Conservation (phyloP, 768 basidiomycete genomes). For the Leccinum barrowsii region DNA sequence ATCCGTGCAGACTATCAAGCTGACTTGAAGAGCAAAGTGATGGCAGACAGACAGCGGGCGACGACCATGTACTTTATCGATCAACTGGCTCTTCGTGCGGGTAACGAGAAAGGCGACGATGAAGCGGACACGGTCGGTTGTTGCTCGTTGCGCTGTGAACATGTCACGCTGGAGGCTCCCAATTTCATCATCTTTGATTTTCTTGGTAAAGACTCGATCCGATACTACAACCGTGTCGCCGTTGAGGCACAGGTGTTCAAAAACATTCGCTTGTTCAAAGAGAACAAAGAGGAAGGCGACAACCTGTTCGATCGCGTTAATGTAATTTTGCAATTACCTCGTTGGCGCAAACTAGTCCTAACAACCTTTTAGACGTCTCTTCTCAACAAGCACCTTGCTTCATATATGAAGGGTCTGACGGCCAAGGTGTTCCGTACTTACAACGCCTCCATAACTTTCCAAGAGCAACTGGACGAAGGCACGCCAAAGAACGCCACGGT, state of each 20-base stretch:
- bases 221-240: constrained; percentile 89
- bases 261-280: constrained; percentile 96
- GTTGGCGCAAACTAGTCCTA: constrained; percentile 16
- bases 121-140: constrained; percentile 99
- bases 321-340: constrained; percentile 38
- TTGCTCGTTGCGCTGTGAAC: constrained; percentile 95
- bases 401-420: constrained; percentile 96
- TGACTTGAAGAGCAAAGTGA: constrained; percentile 86
- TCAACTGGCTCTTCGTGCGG: constrained; percentile 92
- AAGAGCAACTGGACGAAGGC: constrained; percentile 78
- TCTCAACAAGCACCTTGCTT: constrained; percentile 88
- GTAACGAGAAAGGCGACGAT: constrained; percentile 99
- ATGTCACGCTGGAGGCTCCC: constrained; percentile 88
- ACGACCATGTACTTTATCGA: constrained; percentile 99
- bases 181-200: constrained; percentile 93
- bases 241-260: constrained; percentile 95
- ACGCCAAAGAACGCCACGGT: constrained; percentile 66
- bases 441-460: constrained; percentile 96
- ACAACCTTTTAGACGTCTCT: constrained; percentile 56
- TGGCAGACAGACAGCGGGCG: constrained; percentile 95
- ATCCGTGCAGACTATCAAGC: constrained; percentile 86
- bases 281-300: constrained; percentile 84
- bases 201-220: constrained; percentile 97
- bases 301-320: constrained; percentile 93
- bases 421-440: constrained; percentile 99